Evolutionary conservation across 495 filamentous ascomycete genomes (phyloP), one percentile per base, ranked within the genome.

Genomic region (Achaetomiella virescens): DNA sequence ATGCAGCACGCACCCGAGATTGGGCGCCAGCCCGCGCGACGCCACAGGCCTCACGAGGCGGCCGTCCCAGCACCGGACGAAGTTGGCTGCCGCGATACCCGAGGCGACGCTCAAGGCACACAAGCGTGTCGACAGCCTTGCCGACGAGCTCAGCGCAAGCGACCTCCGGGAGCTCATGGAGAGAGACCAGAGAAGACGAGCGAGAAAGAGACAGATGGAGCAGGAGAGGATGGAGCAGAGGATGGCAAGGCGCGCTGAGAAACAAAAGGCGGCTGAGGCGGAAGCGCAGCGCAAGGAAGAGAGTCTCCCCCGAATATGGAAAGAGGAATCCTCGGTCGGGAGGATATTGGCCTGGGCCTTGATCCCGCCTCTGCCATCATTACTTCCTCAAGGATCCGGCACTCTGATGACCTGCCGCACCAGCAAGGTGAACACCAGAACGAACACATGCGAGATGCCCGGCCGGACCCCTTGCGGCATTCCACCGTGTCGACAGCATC

Each of bases 131-230:
- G 86, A 92, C 59, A 83, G 87, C 44, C 73, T 93, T 36, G 91
- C 90, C 21, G 86, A 96, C 67, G 84, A 88, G 37, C 73, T 96
- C 40, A 87, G 85, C 69, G 87, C 91, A 1, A 80, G 86, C 35
- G 88, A 85, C 61, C 63, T 97, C 47, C 78, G 90, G 18, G 88
- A 95, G 62, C 67, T 95, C 33, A 81, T 97, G 78, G 91, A 97
- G 54, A 74, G 91, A 52, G 91, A 97, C 66, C 76, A 86, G 57
- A 81, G 89, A 55, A 78, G 91, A 29, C 80, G 78, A 55, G 88
- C 95, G 54, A 84, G 80, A 65, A 90, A 89, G 72, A 78, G 77
- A 47, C 75, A 84, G 52, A 77, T 80, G 40, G 87, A 95, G 22
- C 82, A 85, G 54, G 86, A 91, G 58, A 84, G 75, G 55, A 67